These are phyloP conservation scores for Coemansia sp. DNA, from an alignment of 192 early-diverging fungal genomes.

Conservation along the genomic window DNA sequence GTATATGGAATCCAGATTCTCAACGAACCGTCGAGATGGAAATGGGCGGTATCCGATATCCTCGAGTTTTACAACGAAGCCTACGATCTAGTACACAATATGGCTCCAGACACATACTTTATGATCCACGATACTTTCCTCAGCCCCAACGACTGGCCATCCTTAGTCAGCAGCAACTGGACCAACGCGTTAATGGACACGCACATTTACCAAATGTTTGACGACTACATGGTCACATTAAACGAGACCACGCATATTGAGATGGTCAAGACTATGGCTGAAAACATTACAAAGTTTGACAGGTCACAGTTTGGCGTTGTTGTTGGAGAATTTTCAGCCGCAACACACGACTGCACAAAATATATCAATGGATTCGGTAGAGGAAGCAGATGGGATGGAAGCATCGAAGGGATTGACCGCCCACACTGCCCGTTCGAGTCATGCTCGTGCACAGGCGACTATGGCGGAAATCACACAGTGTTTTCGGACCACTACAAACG, in stretches of 20 bases:
- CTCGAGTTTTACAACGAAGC: conserved; percentile 54
- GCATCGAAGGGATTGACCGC: conserved; percentile 32
- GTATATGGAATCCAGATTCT: conserved; percentile 51
- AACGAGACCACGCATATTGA: conserved; percentile 43
- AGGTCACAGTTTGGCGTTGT: conserved; percentile 59
- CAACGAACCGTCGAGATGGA: conserved; percentile 54
- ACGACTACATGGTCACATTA: conserved; percentile 41
- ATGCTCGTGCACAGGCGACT: conserved; percentile 59
- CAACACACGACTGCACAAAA: conserved; percentile 72
- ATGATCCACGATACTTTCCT: conserved; percentile 57
- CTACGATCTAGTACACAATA: conserved; percentile 39
- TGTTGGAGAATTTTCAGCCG: conserved; percentile 71
- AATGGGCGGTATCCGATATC: conserved; percentile 36
- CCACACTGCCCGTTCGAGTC: conserved; percentile 47
- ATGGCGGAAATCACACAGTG: conserved; percentile 46
- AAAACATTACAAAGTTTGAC: conserved; percentile 40
- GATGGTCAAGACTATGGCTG: conserved; percentile 33
- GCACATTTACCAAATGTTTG: conserved; percentile 58
- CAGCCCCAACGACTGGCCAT: conserved; percentile 45
- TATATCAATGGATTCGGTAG: conserved; percentile 68
- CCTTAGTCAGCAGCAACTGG: conserved; percentile 43
- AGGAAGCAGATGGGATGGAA: conserved; percentile 66
- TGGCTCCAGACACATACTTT: conserved; percentile 29
- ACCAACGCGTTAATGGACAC: conserved; percentile 52
- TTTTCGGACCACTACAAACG: conserved; percentile 58